phyloP scores from a whole-genome alignment of 2,329 filamentous ascomycete genomes.

The Fusarium anthophilum region DNA sequence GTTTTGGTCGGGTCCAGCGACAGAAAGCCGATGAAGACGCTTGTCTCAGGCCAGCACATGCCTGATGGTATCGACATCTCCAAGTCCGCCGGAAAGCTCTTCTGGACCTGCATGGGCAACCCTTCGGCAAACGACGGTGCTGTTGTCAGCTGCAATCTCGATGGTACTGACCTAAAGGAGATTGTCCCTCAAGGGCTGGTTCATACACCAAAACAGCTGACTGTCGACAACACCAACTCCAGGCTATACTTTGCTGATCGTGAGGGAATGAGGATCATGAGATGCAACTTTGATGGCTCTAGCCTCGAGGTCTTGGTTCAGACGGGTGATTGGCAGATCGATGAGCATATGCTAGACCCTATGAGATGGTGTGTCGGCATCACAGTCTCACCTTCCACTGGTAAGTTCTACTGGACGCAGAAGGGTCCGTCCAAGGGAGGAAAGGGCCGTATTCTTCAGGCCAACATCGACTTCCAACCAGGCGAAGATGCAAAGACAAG shows the following conservation, averaged over 20 bases:
- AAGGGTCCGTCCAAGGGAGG: not conserved
- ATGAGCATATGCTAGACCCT: not conserved
- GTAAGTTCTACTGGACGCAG: constrained; percentile 6
- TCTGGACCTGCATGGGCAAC: constrained; percentile 3
- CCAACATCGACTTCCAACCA: not conserved
- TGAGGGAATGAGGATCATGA: not conserved
- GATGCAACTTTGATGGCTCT: not conserved
- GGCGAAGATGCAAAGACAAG: not conserved
- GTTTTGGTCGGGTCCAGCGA: not conserved
- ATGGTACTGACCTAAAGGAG: not conserved
- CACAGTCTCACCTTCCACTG: not conserved
- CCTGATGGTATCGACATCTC: constrained; percentile 7
- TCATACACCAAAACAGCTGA: not conserved
- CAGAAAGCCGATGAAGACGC: not conserved
- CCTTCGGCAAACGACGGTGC: not conserved
- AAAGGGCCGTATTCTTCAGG: not conserved
- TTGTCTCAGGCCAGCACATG: not conserved
- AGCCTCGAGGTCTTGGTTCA: not conserved
- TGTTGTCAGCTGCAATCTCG: not conserved
- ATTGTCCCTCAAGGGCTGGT: not conserved
- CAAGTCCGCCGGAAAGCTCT: not conserved
- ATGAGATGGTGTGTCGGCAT: not conserved
- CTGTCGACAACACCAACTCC: not conserved
- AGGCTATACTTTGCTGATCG: constrained; percentile 3
- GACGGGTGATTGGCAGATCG: not conserved